Evolutionary conservation across 768 basidiomycete species (phyloP), one percentile per base, ranked within the genome.

Genomic region (Gymnopilus dilepis): DNA sequence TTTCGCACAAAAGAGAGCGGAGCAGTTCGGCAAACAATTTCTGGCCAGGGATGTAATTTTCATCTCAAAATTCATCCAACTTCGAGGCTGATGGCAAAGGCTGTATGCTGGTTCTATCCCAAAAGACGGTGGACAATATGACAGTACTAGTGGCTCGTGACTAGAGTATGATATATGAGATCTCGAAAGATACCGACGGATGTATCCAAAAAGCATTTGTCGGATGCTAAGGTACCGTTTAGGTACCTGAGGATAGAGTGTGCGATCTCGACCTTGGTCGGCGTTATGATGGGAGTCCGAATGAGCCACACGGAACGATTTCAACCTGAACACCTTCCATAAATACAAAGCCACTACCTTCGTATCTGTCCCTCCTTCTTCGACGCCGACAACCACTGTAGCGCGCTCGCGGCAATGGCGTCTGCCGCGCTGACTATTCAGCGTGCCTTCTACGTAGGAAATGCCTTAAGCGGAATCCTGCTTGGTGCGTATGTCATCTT

Each of bases 361-460:
- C 34, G 12, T 28, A 3, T 31, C 8, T 9, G 5, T 50, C 47
- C 47, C 47, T 6, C 47, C 28, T 19, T 50, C 22, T 28, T 31
- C 30, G 15, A 26, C 45, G 34, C 34, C 47, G 30, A 6, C 22
- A 50, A 6, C 28, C 30, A 7, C 5, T 13, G 9, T 17, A 50
- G 47, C 28, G 3, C 47, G 47, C 30, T 9, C 9, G 47, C 28
- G 47, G 28, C 28, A 31, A 65, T 60, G 59, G 34, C 59, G 21
- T 52, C 56, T 19, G 26, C 45, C 19, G 61, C 38, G 9, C 30
- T 62, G 2, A 38, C 34, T 31, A 6, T 58, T 9, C 47, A 62
- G 40, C 61, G 56, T n/a, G 38, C 61, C 30, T 41, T 62, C 9
- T 62, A 62, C 34, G 47, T 62, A n/a, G 61, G 56, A 52, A 53